Evolutionary conservation across 2,329 filamentous ascomycete genomes (phyloP), one percentile per base, ranked within the genome.

Genomic region (Colletotrichum lentis): DNA sequence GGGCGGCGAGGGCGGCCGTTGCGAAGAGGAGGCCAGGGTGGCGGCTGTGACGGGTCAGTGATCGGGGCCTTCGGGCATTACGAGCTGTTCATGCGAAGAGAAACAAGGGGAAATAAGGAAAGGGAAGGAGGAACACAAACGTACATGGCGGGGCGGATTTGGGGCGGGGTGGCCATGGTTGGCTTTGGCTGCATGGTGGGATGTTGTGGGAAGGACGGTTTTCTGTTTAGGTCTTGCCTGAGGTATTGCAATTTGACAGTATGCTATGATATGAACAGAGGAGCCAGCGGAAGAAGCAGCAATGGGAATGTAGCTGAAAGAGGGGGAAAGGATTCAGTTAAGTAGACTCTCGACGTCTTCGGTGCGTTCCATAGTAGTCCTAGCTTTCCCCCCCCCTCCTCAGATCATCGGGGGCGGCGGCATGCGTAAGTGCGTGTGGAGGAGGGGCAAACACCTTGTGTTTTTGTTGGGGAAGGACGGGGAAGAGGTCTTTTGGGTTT

Each of bases 11-110:
- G 47, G 76, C 72, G 41, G 76, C 69, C 64, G 78, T 75, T 65
- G 80, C 70, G 70, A 77, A 57, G 39, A 80, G 71, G 31, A 82
- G 72, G 57, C 76, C 76, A 22, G 77, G 81, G 69, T 78, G 77
- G 64, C 80, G 81, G 53, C 81, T 80, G 55, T 24, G 41, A 43
- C 22, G 1, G 3, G 41, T 66, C 18, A 66, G 39, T 20, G 27
- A 27, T 14, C 5, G 22, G 57, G n/a, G 3, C 6, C 16, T 3
- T 18, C 18, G 5, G 1, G 20, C 27, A 24, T 11, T 20, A 8
- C 43, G 7, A 12, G 10, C 18, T 10, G 43, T 46, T 10, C 31
- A 35, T 35, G 7, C 31, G 31, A 35, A 35, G 8, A 35, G 7
- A 7, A 35, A 35, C 22, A 14, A 14, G n/a, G 1, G 75, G 73